Evolutionary conservation across 2,329 filamentous ascomycete species (phyloP).

Genomic region (Colletotrichum cordylinicola): DNA sequence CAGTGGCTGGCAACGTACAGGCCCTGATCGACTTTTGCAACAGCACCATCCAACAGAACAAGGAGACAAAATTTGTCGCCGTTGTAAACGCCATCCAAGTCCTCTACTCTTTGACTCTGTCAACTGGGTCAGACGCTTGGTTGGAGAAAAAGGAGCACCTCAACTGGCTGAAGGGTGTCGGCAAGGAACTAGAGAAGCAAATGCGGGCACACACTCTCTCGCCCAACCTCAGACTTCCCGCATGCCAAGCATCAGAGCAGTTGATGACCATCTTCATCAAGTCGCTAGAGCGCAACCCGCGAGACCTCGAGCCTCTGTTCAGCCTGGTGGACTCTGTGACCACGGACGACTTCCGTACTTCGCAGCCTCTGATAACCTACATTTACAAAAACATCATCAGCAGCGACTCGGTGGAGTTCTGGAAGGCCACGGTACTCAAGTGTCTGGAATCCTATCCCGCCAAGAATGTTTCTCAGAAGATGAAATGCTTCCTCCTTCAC

Average conservation of each 20-base stretch:
- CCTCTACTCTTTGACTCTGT: conserved; percentile 77
- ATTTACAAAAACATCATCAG: conserved; percentile 87
- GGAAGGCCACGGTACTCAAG: conserved; percentile 80
- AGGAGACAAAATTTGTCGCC: conserved; percentile 71
- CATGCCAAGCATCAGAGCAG: conserved; percentile 88
- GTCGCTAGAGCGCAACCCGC: conserved; percentile 76
- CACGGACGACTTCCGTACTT: conserved; percentile 79
- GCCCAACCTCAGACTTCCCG: conserved; percentile 77
- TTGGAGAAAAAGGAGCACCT: conserved; percentile 70
- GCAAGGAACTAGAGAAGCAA: conserved; percentile 79
- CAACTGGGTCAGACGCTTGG: conserved; percentile 71
- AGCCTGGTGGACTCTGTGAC: conserved; percentile 85
- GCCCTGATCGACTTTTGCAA: conserved; percentile 72
- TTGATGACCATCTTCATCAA: conserved; percentile 85
- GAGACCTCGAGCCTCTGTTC: conserved; percentile 84
- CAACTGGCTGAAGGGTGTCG: conserved; percentile 67
- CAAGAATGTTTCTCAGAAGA: conserved; percentile 81
- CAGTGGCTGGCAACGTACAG: conserved; percentile 76
- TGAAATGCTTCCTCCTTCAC: conserved; percentile 91
- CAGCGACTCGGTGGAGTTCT: conserved; percentile 84
- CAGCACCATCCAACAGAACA: conserved; percentile 67
- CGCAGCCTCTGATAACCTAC: conserved; percentile 78
- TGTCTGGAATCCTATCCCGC: conserved; percentile 88
- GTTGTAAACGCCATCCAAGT: conserved; percentile 89
- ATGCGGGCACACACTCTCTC: conserved; percentile 75